These are phyloP conservation scores for Talaromyces sp. DNA, from an alignment of 2,329 filamentous ascomycete species.

Conservation along the genomic window DNA sequence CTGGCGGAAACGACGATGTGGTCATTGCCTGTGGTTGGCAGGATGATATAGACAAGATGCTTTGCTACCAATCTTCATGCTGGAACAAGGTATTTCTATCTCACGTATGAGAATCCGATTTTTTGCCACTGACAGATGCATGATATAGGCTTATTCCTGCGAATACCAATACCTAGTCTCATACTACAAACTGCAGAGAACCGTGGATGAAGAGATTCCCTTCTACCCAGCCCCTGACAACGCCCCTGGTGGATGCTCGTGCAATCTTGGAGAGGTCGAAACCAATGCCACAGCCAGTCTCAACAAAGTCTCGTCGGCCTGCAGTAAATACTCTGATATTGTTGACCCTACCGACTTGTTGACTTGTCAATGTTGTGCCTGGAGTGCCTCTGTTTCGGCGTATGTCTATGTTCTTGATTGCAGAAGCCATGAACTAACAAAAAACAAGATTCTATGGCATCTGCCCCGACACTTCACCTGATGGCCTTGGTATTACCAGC, in stretches of 20 bases:
- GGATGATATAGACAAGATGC: constrained; percentile 33
- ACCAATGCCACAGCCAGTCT: constrained; percentile 12
- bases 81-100: constrained; percentile 31
- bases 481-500: not conserved
- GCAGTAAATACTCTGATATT: not conserved
- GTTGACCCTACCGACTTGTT: constrained; percentile 18
- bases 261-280: constrained; percentile 30
- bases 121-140: not conserved
- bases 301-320: not conserved
- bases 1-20: not conserved
- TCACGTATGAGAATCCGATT: not conserved
- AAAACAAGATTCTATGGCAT: constrained; percentile 22
- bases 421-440: too few relatives aligned
- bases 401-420: constrained; percentile 12
- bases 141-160: constrained; percentile 31
- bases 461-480: constrained; percentile 27
- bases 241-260: constrained; percentile 32
- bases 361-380: constrained; percentile 31
- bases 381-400: constrained; percentile 32
- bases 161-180: constrained; percentile 36
- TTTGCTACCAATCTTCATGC: constrained; percentile 23
- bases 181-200: constrained; percentile 29
- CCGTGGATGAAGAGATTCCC: constrained; percentile 28
- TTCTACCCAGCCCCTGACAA: constrained; percentile 34
- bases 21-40: constrained; percentile 10